Conservation (phyloP, 805 yeast species). For the Wickerhamomyces queroliae region DNA sequence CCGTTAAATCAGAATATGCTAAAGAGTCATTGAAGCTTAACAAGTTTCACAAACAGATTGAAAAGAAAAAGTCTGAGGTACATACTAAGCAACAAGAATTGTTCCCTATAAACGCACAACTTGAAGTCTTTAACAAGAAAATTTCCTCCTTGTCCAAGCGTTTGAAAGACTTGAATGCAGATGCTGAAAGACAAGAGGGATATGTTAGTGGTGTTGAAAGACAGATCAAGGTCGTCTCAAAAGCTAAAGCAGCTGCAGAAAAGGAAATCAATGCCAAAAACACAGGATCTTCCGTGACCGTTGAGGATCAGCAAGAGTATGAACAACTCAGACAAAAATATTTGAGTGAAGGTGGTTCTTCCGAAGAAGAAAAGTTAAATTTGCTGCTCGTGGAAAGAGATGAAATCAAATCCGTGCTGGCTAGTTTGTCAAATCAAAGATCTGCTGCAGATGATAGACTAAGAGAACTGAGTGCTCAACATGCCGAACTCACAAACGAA, state of each 20-base stretch:
- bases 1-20: slow-evolving; percentile 37
- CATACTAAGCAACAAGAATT: slow-evolving; percentile 41
- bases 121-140: slow-evolving; percentile 40
- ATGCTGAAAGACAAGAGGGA: slow-evolving; percentile 44
- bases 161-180: slow-evolving; percentile 43
- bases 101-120: slow-evolving; percentile 59
- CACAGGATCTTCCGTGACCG: slow-evolving; percentile 34
- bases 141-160: slow-evolving; percentile 40
- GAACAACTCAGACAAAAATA: slow-evolving; percentile 50
- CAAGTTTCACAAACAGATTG: slow-evolving; percentile 33
- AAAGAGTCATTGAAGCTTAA: slow-evolving; percentile 37
- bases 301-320: slow-evolving; percentile 52
- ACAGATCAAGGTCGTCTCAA: slow-evolving; percentile 41
- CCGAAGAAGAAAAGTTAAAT: slow-evolving; percentile 45
- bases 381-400: slow-evolving; percentile 37
- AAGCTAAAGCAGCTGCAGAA: slow-evolving; percentile 35
- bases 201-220: slow-evolving; percentile 34
- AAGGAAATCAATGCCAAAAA: slow-evolving; percentile 25
- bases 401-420: slow-evolving; percentile 33
- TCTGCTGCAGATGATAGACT: slow-evolving; percentile 30
- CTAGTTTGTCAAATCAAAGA: slow-evolving; percentile 29
- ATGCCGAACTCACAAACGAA: slow-evolving; percentile 23
- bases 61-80: slow-evolving; percentile 29
- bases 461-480: slow-evolving; percentile 27
- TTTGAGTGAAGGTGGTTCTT: slow-evolving; percentile 49